These are phyloP conservation scores for Zopfia rhizophila DNA, from an alignment of 2,329 filamentous ascomycete genomes.

Conservation along the genomic window DNA sequence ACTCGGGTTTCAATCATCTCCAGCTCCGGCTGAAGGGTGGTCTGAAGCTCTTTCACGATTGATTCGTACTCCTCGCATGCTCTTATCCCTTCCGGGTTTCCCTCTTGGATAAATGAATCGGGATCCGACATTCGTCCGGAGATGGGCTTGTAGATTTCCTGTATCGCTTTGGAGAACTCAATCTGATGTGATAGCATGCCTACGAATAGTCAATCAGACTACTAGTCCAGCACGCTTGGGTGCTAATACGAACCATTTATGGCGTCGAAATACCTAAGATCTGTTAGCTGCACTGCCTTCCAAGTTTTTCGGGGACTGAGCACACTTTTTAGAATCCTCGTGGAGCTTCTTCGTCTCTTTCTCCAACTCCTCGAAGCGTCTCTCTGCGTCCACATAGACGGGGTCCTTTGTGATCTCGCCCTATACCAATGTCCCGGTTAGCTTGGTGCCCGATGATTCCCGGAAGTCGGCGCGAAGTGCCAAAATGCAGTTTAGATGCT, in stretches of 20 bases:
- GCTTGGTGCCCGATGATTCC: constrained; percentile 20
- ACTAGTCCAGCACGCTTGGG: neutral
- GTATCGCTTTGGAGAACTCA: constrained; percentile 95
- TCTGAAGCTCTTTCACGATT: constrained; percentile 89
- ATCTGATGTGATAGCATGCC: constrained; percentile 97
- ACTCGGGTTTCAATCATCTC: constrained; percentile 97
- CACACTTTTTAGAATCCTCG: constrained; percentile 88
- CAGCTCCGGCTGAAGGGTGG: constrained; percentile 87
- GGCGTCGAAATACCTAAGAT: constrained; percentile 81
- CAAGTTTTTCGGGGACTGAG: constrained; percentile 2
- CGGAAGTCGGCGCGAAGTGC: constrained; percentile 24
- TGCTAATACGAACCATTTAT: constrained; percentile 75
- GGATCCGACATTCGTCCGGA: constrained; percentile 96
- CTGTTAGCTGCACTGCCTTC: constrained; percentile 32
- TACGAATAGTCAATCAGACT: constrained; percentile 43
- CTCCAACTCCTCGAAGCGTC: constrained; percentile 93
- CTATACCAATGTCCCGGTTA: constrained; percentile 43
- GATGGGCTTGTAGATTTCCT: constrained; percentile 98
- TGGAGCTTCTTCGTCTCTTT: constrained; percentile 96
- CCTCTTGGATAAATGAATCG: constrained; percentile 80
- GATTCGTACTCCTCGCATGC: constrained; percentile 97
- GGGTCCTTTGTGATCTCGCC: constrained; percentile 95
- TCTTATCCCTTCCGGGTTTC: constrained; percentile 90
- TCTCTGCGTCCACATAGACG: constrained; percentile 93
- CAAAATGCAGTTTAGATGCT: constrained; percentile 16